Conservation (phyloP, 139 green algal genomes). For the Chlamydomonas schloesseri region DNA sequence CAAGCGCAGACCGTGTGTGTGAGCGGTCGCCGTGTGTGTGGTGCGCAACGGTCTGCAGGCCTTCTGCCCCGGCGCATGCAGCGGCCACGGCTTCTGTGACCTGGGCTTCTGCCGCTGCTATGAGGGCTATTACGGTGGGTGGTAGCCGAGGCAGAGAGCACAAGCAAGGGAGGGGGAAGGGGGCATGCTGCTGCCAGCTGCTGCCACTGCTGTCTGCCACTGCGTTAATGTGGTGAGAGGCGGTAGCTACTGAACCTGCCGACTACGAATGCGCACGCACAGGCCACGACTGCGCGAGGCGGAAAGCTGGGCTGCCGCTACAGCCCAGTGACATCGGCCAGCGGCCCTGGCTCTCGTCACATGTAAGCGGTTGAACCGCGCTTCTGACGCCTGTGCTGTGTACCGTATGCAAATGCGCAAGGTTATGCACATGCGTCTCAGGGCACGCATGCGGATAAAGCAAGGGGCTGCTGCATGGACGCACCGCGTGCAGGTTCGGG, state of each 20-base stretch:
- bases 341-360: background rate
- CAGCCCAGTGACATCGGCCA: background rate
- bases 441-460: no score
- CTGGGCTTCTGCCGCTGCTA: conserved; percentile 75
- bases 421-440: conserved; percentile 26
- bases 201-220: no score
- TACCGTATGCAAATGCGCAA: background rate
- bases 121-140: conserved; percentile 59
- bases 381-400: background rate
- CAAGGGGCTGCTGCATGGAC: background rate
- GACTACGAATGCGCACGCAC: no score
- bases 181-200: no score
- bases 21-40: no score
- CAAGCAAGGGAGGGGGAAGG: no score
- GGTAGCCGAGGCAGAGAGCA: no score
- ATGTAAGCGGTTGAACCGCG: background rate
- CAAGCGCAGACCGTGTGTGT: no score
- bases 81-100: conserved; percentile 62
- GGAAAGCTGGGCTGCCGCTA: conserved; percentile 2
- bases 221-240: no score
- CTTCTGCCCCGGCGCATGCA: conserved; percentile 77
- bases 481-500: background rate
- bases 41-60: no score
- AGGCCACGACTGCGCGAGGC: conserved; percentile 60
- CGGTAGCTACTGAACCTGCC: no score